Percentiles rank a stretch among this genome's conserved stretches.
Conservation (phyloP, 495 filamentous ascomycete species). For the Penicillium herquei region DNA sequence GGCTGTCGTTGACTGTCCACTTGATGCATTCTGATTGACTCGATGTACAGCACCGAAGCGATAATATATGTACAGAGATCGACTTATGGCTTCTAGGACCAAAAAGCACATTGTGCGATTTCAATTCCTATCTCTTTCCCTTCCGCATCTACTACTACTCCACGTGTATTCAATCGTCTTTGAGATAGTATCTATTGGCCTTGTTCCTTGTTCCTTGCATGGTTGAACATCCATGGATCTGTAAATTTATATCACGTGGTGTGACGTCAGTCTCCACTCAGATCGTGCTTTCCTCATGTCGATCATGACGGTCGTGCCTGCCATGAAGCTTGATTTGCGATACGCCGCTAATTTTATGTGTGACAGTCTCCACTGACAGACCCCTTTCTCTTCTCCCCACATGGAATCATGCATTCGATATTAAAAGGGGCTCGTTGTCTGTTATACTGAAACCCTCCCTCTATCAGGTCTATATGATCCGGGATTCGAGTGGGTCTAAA, state of each 20-base stretch:
- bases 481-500: not conserved
- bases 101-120: constrained; percentile 12
- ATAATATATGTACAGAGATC: constrained; percentile 21
- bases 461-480: not conserved
- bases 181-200: not conserved
- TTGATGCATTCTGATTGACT: constrained; percentile 3
- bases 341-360: constrained; percentile 8
- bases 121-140: not conserved
- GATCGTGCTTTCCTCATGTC: constrained; percentile 1
- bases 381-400: not conserved
- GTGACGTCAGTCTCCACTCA: constrained; percentile 15
- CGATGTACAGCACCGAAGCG: constrained; percentile 17
- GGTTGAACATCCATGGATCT: constrained; percentile 6
- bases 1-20: not conserved
- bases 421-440: not conserved
- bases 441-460: not conserved
- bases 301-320: constrained; percentile 20
- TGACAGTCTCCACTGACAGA: not conserved
- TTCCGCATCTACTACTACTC: no score
- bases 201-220: not conserved
- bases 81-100: constrained; percentile 3
- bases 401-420: not conserved
- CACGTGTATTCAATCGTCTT: no score
- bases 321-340: constrained; percentile 19
- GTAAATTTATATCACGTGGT: constrained; percentile 13